Evolutionary conservation across 768 basidiomycete species (phyloP), one percentile per base, ranked within the genome.

Genomic region (Agrocybe chaxingu): DNA sequence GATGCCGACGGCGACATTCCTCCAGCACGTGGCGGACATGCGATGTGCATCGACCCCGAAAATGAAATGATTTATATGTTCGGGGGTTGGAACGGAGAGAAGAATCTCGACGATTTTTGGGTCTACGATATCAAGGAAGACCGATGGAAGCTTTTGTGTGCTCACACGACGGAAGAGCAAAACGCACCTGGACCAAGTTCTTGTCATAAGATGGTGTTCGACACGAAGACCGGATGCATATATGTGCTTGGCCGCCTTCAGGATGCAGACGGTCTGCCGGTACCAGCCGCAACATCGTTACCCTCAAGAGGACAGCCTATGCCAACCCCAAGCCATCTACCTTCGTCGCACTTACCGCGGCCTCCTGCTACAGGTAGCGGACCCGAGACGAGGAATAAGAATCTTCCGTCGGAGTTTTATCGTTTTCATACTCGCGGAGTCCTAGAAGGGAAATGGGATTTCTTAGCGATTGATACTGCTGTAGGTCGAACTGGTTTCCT

Each of bases 171-270:
- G 0, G 57, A 66, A 19, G 83, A 87, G 33, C 70, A 70, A 47
- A 81, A 85, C 46, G 89, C 87, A 0, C 89, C 89, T 7, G 77
- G 80, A 1, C 75, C 86, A 3, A 73, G 89, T 29, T 82, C 83
- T 7, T 91, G 89, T 59, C 90, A 91, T 60, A 89, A 87, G 68
- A 89, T 90, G 84, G 82, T 80, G 12, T 90, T 88, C 58, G 87
- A 91, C 57, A 68, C 72, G n/a, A 79, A 76, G 64, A 83, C 81
- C 0, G 86, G 84, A 1, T 74, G 72, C 50, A 84, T 92, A 13
- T 92, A 88, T 62, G 60, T 91, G 1, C 66, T 91, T n/a, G 89
- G 89, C 10, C 70, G 85, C 57, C 65, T 89, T 45, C 75, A 74
- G 10, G 86, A 88, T 52, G 68, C 67, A 24, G 84, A 86, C 54